Conservation (phyloP, 768 basidiomycete species). For the Calvatia gigantea region DNA sequence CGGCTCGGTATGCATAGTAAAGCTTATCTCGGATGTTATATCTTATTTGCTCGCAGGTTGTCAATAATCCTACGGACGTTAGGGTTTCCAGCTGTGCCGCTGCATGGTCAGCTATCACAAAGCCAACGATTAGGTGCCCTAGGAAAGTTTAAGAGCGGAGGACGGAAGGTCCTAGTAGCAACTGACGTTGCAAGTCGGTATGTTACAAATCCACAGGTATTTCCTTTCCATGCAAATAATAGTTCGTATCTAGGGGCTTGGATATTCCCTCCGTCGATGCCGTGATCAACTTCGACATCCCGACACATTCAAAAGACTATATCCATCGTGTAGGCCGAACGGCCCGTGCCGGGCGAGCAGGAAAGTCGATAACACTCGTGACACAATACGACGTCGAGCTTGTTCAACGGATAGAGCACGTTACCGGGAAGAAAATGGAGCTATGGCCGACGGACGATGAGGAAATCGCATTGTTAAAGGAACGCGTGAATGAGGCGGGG, state of each 20-base stretch:
- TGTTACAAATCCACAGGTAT: slow-evolving; percentile 21
- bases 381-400: slow-evolving; percentile 99
- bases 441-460: slow-evolving; percentile 84
- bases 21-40: neutral
- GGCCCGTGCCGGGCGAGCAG: slow-evolving; percentile 94
- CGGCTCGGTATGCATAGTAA: slow-evolving; percentile 54
- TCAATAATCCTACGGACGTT: slow-evolving; percentile 87
- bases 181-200: slow-evolving; percentile 95
- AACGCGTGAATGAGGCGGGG: slow-evolving; percentile 86
- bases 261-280: slow-evolving; percentile 96
- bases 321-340: slow-evolving; percentile 98
- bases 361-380: slow-evolving; percentile 95
- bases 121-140: slow-evolving; percentile 91
- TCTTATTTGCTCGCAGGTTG: slow-evolving; percentile 42
- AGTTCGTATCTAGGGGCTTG: slow-evolving; percentile 56
- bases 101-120: slow-evolving; percentile 94
- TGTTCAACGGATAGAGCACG: slow-evolving; percentile 89
- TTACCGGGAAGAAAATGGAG: slow-evolving; percentile 90
- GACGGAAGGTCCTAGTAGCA: slow-evolving; percentile 87
- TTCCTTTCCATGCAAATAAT: neutral
- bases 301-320: slow-evolving; percentile 98
- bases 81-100: slow-evolving; percentile 91
- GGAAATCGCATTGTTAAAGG: slow-evolving; percentile 81
- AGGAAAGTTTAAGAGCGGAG: slow-evolving; percentile 93
- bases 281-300: slow-evolving; percentile 97